Evolutionary conservation across 1,139 yeast species (phyloP), one percentile per base, ranked within the genome.

Genomic region (Geotrichum macrosporum): DNA sequence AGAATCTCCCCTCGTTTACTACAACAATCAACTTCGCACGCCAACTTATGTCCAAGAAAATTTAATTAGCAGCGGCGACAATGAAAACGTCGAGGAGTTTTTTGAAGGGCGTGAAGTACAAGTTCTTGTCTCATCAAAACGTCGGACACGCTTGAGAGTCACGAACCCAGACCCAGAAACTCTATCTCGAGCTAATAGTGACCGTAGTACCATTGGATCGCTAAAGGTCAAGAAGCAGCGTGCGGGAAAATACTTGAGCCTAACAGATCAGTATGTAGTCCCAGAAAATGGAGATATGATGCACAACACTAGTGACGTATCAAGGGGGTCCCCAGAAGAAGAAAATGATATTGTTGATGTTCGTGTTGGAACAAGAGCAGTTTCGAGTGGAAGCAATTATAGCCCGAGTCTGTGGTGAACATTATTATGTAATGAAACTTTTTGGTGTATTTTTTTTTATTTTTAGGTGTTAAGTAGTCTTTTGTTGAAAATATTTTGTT

Each of bases 111-210:
- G 82, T 54, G 89, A 83, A 53, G 89, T 81, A 0, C 92, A 83
- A 60, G 84, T 84, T 6, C 64, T 84, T 53, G 89, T 83, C 8
- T 77, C 86, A 49, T 77, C 84, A n/a, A 78, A 78, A 59, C 69
- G 89, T 55, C 66, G 86, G 47, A 73, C 84, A 1, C 74, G 75
- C 41, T 67, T 84, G 42, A 68, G 83, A 30, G 80, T 84, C 32
- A 73, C 80, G 42, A 84, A 84, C 57, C 94, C 94, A 0, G 73
- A 65, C 46, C 53, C 60, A 5, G 46, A 42, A 13, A 36, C 48
- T 6, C 46, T 40, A 5, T 46, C 50, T 26, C 41, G 52, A 29
- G 24, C 45, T 15, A 49, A 46, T 21, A 49, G 52, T 31, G 48
- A 46, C 20, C 46, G 41, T 15, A 46, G 49, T 19, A 46, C 49